Evolutionary conservation across 768 basidiomycete genomes (phyloP), one percentile per base, ranked within the genome.

Genomic region (Nidula microcarpa): DNA sequence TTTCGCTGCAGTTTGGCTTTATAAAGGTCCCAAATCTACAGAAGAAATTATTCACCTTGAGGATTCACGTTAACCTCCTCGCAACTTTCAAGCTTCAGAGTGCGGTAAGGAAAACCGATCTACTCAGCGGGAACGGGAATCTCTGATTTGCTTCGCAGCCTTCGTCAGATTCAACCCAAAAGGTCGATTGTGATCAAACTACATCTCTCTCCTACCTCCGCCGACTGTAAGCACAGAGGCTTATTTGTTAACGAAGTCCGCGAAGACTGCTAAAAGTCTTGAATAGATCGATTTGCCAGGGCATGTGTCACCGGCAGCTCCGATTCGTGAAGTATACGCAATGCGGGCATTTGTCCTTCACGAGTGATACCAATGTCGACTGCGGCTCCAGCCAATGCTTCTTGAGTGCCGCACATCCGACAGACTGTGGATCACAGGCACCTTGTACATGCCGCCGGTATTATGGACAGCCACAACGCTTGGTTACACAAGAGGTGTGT

Each of bases 241-340:
- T 50, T 57, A 50, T 53, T 51, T 54, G 41, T 51, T 52, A 49
- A 45, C 46, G 52, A 62, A 64, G 57, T 65, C 60, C 64, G 63
- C 56, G 62, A 66, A 23, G 41, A 30, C 50, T 59, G 18, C 53
- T 57, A 49, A 64, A 58, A 23, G 23, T 23, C 23, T 23, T 23
- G 23, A 23, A 57, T 54, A 60, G 58, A 60, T 32, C 44, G 55
- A 62, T 54, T 54, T 58, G 56, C 53, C 54, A 62, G 60, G 36
- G 63, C 59, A 89, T 89, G 87, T 89, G 87, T 72, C 80, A 82
- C 66, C 78, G 84, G 57, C 73, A 70, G 49, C 78, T 88, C 61
- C 73, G 68, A 58, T 80, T 86, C 66, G 68, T 64, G 53, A 76
- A 71, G 61, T 78, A 74, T 57, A 64, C 61, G 33, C 65, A 39